Conservation (phyloP, 257 asterid genomes). For the Scutellaria minor region DNA sequence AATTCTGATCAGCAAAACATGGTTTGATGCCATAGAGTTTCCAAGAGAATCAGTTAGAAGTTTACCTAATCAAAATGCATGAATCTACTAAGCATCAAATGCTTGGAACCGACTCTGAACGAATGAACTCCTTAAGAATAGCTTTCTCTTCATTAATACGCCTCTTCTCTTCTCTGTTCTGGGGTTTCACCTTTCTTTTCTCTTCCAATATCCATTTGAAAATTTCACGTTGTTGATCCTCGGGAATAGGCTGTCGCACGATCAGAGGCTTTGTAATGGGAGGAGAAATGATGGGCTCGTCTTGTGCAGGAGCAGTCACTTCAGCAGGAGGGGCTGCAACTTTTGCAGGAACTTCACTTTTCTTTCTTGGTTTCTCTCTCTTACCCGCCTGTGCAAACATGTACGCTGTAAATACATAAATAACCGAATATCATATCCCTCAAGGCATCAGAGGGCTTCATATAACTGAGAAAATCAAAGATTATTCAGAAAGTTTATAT, state of each 20-base stretch:
- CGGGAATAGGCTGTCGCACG: constrained; percentile 52
- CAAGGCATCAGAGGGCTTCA: constrained; percentile 22
- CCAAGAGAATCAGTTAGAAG: no score
- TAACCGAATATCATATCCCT: constrained; percentile 14
- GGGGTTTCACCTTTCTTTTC: constrained; percentile 64
- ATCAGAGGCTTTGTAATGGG: constrained; percentile 48
- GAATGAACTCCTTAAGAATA: constrained; percentile 62
- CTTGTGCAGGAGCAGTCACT: constrained; percentile 39
- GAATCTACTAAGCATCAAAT: constrained; percentile 36
- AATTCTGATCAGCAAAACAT: constrained; percentile 1
- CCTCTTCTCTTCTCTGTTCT: constrained; percentile 55
- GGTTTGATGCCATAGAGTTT: no score
- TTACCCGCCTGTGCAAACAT: constrained; percentile 57
- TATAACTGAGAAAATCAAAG: constrained; percentile 3
- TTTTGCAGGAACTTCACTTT: constrained; percentile 39
- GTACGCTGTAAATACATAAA: constrained; percentile 53
- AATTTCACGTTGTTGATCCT: constrained; percentile 62
- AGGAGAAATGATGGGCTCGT: constrained; percentile 45
- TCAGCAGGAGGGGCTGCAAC: constrained; percentile 46
- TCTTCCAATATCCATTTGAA: constrained; percentile 81
- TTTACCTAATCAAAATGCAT: not conserved
- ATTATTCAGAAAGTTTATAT: not conserved
- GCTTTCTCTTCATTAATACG: constrained; percentile 67
- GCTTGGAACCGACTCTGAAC: constrained; percentile 49
- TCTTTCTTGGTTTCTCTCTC: constrained; percentile 46